These are phyloP conservation scores for Scleromitrula shiraiana DNA, from an alignment of 2,329 filamentous ascomycete genomes.

Conservation along the genomic window DNA sequence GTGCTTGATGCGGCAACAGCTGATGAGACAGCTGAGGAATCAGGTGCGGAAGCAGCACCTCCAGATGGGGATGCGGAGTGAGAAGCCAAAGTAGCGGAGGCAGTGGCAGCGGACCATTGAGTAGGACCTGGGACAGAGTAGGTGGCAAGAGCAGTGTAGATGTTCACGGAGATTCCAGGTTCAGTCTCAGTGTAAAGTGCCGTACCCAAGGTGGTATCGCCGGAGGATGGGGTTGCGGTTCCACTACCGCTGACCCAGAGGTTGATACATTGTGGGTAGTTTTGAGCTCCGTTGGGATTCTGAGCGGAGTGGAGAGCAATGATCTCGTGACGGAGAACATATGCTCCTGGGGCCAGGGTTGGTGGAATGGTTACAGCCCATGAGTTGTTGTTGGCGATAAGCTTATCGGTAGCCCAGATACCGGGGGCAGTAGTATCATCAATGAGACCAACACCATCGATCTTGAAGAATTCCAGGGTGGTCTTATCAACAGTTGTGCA, in stretches of 20 bases:
- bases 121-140: slow-evolving; percentile 32
- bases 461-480: slow-evolving; percentile 36
- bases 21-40: neutral
- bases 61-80: neutral
- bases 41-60: neutral
- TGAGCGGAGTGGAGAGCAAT: slow-evolving; percentile 26
- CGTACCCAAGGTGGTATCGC: slow-evolving; percentile 32
- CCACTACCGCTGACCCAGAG: slow-evolving; percentile 39
- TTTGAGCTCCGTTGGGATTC: slow-evolving; percentile 38
- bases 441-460: slow-evolving; percentile 32
- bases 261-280: slow-evolving; percentile 45
- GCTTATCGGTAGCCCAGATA: slow-evolving; percentile 37
- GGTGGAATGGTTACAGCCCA: slow-evolving; percentile 41
- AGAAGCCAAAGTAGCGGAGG: neutral
- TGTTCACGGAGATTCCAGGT: slow-evolving; percentile 34
- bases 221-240: slow-evolving; percentile 27
- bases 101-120: slow-evolving; percentile 1
- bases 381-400: slow-evolving; percentile 46
- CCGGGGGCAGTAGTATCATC: slow-evolving; percentile 30
- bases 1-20: neutral
- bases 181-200: slow-evolving; percentile 36
- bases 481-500: slow-evolving; percentile 35
- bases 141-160: slow-evolving; percentile 30
- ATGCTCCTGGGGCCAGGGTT: slow-evolving; percentile 36
- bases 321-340: slow-evolving; percentile 41